Conservation (phyloP, 2,329 filamentous ascomycete species). For the Epicoccum sorghinum region DNA sequence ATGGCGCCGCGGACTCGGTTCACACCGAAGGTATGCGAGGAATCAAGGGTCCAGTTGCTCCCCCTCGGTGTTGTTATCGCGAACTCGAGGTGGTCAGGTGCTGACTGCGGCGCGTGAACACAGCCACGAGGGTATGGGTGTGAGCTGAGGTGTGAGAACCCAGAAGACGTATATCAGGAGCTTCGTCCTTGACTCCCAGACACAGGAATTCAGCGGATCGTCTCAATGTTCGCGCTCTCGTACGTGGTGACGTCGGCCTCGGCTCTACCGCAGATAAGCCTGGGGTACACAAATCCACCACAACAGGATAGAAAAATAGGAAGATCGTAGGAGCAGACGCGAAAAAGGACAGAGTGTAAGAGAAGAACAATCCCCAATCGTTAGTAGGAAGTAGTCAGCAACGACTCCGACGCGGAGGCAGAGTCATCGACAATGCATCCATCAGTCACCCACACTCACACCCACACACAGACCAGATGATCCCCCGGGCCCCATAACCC, state of each 20-base stretch:
- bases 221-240: neutral
- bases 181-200: neutral
- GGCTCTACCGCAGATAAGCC: slow-evolving; percentile 15
- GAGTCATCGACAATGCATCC: slow-evolving; percentile 25
- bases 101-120: slow-evolving; percentile 23
- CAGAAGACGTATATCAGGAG: neutral
- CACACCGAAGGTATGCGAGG: slow-evolving; percentile 6
- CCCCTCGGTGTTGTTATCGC: neutral
- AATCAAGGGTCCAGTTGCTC: slow-evolving; percentile 7
- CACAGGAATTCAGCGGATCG: neutral
- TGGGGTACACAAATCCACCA: neutral
- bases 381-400: neutral
- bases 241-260: slow-evolving; percentile 13
- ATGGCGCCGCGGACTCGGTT: slow-evolving; percentile 22
- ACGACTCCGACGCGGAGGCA: neutral
- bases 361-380: slow-evolving; percentile 1
- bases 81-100: slow-evolving; percentile 31
- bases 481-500: slow-evolving; percentile 35
- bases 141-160: slow-evolving; percentile 2
- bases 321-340: neutral
- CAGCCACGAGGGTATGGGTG: slow-evolving; percentile 37
- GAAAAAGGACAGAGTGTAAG: neutral
- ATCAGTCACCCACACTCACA: slow-evolving; percentile 11
- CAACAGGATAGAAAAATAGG: neutral
- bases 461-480: slow-evolving; percentile 26